Percentiles rank a stretch among this genome's conserved stretches.
These are phyloP conservation scores for Metarhizium humberi DNA, from an alignment of 2,329 filamentous ascomycete genomes.

Conservation along the genomic window DNA sequence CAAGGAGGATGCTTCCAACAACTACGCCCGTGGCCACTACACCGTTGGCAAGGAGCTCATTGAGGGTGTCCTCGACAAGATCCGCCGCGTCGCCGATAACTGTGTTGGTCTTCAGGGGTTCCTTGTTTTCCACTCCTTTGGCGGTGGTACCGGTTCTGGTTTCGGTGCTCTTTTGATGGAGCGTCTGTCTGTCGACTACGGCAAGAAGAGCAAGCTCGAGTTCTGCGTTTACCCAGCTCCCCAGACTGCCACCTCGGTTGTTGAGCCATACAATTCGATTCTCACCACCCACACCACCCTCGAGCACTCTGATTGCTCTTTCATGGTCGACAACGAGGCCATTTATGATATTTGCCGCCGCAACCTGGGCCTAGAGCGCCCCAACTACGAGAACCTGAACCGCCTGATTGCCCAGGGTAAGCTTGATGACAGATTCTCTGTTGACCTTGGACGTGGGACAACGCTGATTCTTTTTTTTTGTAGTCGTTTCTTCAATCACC, in stretches of 20 bases:
- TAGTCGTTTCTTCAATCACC: slow-evolving; percentile 96
- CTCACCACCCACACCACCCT: slow-evolving; percentile 98
- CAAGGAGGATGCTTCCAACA: slow-evolving; percentile 99
- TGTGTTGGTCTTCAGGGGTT: slow-evolving; percentile 97
- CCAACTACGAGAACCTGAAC: slow-evolving; percentile 98
- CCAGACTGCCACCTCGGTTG: slow-evolving; percentile 92
- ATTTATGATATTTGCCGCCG: slow-evolving; percentile 99
- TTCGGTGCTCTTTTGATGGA: slow-evolving; percentile 99
- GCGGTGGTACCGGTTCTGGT: slow-evolving; percentile 96
- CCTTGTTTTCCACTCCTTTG: slow-evolving; percentile 99
- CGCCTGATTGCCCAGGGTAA: slow-evolving; percentile 92
- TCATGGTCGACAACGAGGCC: slow-evolving; percentile 99
- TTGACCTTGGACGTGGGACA: background rate
- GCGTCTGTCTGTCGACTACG: slow-evolving; percentile 96
- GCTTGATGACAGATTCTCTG: slow-evolving; percentile 2
- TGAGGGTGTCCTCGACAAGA: slow-evolving; percentile 94
- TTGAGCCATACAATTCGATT: slow-evolving; percentile 99
- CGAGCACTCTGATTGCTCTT: slow-evolving; percentile 98
- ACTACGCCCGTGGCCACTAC: slow-evolving; percentile 99
- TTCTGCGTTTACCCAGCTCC: slow-evolving; percentile 99
- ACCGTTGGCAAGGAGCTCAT: slow-evolving; percentile 99
- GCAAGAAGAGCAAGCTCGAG: slow-evolving; percentile 99
- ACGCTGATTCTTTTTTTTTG: background rate
- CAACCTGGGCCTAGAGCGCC: slow-evolving; percentile 93
- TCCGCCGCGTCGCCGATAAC: slow-evolving; percentile 94